A percentile compares a stretch with the other conserved stretches of the same genome.
Evolutionary conservation across 1,284 basidiomycete genomes (phyloP).

Genomic region (Boletus semigastroideus): DNA sequence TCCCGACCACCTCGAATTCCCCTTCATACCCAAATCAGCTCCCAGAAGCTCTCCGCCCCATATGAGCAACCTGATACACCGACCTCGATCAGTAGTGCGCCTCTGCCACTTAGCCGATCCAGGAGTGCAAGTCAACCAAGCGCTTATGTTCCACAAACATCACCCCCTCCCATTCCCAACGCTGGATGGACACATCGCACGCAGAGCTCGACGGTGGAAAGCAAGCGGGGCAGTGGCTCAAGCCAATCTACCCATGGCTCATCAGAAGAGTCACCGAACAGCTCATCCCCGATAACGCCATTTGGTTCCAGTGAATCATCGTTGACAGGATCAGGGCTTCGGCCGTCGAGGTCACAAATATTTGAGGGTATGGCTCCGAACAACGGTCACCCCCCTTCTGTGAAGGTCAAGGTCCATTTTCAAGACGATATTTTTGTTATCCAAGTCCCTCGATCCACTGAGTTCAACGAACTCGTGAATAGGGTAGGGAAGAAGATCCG

Average conservation of each 20-base stretch:
- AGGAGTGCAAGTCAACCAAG: constrained; percentile 76
- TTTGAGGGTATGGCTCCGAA: constrained; percentile 42
- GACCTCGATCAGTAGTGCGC: constrained; percentile 29
- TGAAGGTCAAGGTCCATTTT: constrained; percentile 88
- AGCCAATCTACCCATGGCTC: constrained; percentile 74
- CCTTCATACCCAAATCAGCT: constrained; percentile 71
- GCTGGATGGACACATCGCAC: constrained; percentile 54
- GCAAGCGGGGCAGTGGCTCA: constrained; percentile 74
- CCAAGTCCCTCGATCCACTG: constrained; percentile 76
- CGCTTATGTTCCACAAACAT: constrained; percentile 58
- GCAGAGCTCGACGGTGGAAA: constrained; percentile 48
- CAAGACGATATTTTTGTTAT: constrained; percentile 92
- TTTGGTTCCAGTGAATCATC: constrained; percentile 84
- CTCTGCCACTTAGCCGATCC: constrained; percentile 49
- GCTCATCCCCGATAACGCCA: constrained; percentile 78
- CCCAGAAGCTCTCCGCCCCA: constrained; percentile 54
- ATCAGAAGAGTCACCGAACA: constrained; percentile 79
- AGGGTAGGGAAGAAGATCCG: constrained; percentile 92
- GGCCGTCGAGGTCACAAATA: constrained; percentile 52
- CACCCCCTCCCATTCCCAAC: constrained; percentile 58
- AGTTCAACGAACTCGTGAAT: constrained; percentile 82
- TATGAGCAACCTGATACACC: constrained; percentile 44
- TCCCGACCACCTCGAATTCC: constrained; percentile 45
- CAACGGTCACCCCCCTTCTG: constrained; percentile 40
- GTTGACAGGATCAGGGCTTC: constrained; percentile 53